Base-by-base conservation (phyloP, 305 asterid species). In the Fraxinus latifolia region DNA sequence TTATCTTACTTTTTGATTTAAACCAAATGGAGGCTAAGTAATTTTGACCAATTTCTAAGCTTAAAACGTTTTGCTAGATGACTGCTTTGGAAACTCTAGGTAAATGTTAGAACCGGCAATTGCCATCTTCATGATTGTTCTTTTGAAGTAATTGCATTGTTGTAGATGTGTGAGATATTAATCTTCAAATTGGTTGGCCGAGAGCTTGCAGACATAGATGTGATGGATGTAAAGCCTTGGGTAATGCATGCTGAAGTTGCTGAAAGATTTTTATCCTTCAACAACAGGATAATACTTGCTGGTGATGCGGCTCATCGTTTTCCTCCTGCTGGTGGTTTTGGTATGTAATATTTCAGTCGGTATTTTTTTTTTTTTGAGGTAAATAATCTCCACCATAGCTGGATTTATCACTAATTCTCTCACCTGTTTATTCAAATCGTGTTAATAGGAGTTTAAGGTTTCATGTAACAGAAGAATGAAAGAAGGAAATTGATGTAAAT, bases 311-410 rank as follows among this genome's bases (percentile, higher is more conserved):
- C 95, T 86, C 99, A 95, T 85, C 97, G 97, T 36, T 95, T 95
- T 72, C 99, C 99, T 27, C 99, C 99, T 32, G 97, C 99, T 86
- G 99, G 99, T 84, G 99, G 98, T 80, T 94, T 95, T 83, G 98
- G 98, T 93, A 85, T 32, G 86, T 58, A 32, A 33, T 37, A 76
- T 50, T 81, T 29, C 11, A n/a, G 67, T 55, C 11, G 1, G 67
- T 17, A 55, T 5, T 55, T n/a, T 4, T n/a, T 17, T 17, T 17
- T 17, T 5, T 14, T 50, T 15, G n/a, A 2, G 21, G 27, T 55
- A 17, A 55, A 55, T 55, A 17, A 55, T 19, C 27, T 55, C 67
- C 67, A 55, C 23, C 62, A 14, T 5, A 58, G 27, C 70, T 21
- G 29, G 9, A 58, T 19, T 58, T 58, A 5, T 58, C 23, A 17